Evolutionary conservation across 2,329 filamentous ascomycete genomes (phyloP), one percentile per base, ranked within the genome.

Genomic region (Stromatinia cepivora): DNA sequence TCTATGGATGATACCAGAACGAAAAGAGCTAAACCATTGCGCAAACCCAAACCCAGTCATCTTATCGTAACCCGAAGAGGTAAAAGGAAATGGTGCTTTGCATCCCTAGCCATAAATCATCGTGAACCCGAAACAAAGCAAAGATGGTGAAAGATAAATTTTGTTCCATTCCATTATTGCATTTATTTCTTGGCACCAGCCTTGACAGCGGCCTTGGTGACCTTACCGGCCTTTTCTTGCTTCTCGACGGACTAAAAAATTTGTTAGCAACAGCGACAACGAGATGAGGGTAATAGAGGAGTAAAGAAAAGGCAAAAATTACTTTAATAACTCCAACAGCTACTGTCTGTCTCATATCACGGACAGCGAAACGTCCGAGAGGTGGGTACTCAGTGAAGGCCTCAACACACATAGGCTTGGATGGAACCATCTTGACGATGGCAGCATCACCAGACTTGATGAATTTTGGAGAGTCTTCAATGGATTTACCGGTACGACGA

Each of bases 351-450:
- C 56, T 48, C 66, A 67, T 67, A 13, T 62, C 66, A 67, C 66
- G 66, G 88, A 98, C 94, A 84, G 94, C 95, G 90, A 99, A 99
- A 91, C 95, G 94, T 84, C 95, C 95, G 80, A 99, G 93, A 84
- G 95, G 95, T 81, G 95, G 94, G 89, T 98, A 99, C 82, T 97
- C 93, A 81, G 94, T 97, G 93, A 98, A 99, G 79, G 95, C 87
- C 93, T 99, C 95, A 85, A 99, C 95, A 85, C 95, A 99, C 95
- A 99, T 99, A 83, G 95, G 95, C 94, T 99, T 99, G 88, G 94
- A 97, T 83, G 95, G 95, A 88, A 97, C 82, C 95, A 99, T 98
- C 93, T 97, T 98, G 88, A 99, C 95, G 87, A 99, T 99, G 84
- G 94, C 94, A 78, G 95, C 94, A 84, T 99, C 95, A 91, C 95